phyloP scores from a whole-genome alignment of 306 rosid genomes.

The Hylodesmum podocarpum region DNA sequence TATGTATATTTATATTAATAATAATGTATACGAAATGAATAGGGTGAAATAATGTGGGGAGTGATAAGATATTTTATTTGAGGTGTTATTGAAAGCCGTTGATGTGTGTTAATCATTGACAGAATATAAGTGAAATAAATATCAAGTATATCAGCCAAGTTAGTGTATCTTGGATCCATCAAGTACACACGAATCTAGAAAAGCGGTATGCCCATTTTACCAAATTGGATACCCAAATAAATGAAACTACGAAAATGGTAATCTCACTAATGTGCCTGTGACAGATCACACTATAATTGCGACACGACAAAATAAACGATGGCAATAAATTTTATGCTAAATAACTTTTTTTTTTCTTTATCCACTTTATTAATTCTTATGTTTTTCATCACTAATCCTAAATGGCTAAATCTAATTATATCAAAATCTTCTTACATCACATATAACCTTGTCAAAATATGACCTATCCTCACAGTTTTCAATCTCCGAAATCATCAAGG shows the following conservation, averaged over 20 bases:
- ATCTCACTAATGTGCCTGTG: too few relatives aligned
- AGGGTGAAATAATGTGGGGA: not conserved
- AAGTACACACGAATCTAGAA: conserved; percentile 27
- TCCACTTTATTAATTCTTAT: too few relatives aligned
- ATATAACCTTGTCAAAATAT: too few relatives aligned
- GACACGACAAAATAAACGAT: too few relatives aligned
- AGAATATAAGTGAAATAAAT: not conserved
- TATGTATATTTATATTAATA: not conserved
- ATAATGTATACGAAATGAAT: not conserved
- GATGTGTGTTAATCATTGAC: conserved; percentile 13
- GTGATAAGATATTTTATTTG: conserved; percentile 20
- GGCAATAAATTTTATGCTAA: too few relatives aligned
- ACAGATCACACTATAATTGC: too few relatives aligned
- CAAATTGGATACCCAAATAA: not conserved
- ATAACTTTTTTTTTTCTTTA: too few relatives aligned
- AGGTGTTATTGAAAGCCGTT: not conserved
- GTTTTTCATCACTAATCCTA: too few relatives aligned
- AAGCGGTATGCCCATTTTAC: conserved; percentile 8
- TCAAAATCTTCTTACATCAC: too few relatives aligned
- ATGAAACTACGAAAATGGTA: conserved; percentile 33
- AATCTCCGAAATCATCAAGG: too few relatives aligned
- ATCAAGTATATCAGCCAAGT: not conserved
- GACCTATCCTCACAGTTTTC: too few relatives aligned
- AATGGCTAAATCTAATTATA: too few relatives aligned
- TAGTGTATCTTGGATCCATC: conserved; percentile 45